Percentiles rank a stretch among this genome's conserved stretches.
Conservation (phyloP, 495 filamentous ascomycete species). For the Aspergillus leporis region DNA sequence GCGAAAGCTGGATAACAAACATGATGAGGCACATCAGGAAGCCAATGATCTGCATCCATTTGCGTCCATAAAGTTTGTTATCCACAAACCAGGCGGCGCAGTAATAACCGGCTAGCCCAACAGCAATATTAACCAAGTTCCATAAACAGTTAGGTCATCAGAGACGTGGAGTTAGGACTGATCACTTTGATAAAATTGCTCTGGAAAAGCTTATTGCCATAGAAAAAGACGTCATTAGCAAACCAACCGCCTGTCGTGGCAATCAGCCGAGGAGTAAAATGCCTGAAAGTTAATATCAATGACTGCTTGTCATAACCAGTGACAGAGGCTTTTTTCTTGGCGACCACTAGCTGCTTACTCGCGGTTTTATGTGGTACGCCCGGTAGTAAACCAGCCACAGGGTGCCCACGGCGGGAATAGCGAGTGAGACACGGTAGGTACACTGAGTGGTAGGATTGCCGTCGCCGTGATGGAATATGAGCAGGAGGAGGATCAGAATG, state of each 20-base stretch:
- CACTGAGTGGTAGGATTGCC: constrained; percentile 73
- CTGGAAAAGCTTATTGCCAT: constrained; percentile 97
- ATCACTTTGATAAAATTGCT: constrained; percentile 79
- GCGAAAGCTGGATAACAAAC: constrained; percentile 81
- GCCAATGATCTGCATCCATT: constrained; percentile 88
- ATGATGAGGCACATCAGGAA: constrained; percentile 85
- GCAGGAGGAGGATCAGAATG: constrained; percentile 74
- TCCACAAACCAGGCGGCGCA: constrained; percentile 77
- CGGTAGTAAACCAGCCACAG: constrained; percentile 93
- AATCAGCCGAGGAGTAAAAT: constrained; percentile 81
- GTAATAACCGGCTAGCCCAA: constrained; percentile 84
- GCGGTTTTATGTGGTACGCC: constrained; percentile 82
- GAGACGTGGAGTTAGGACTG: constrained; percentile 56
- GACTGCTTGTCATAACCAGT: constrained; percentile 85
- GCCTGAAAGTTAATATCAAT: constrained; percentile 68
- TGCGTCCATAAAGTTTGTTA: constrained; percentile 89
- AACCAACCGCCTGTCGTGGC: constrained; percentile 86
- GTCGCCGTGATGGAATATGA: constrained; percentile 75
- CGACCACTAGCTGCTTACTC: constrained; percentile 67
- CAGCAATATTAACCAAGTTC: constrained; percentile 82
- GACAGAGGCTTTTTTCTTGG: constrained; percentile 81
- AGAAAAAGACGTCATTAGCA: constrained; percentile 94
- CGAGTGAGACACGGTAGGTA: constrained; percentile 83
- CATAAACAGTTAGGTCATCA: constrained; percentile 87
- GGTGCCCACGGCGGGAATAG: constrained; percentile 80